These are phyloP conservation scores for Rosa persica DNA, from an alignment of 306 rosid genomes.

Conservation along the genomic window DNA sequence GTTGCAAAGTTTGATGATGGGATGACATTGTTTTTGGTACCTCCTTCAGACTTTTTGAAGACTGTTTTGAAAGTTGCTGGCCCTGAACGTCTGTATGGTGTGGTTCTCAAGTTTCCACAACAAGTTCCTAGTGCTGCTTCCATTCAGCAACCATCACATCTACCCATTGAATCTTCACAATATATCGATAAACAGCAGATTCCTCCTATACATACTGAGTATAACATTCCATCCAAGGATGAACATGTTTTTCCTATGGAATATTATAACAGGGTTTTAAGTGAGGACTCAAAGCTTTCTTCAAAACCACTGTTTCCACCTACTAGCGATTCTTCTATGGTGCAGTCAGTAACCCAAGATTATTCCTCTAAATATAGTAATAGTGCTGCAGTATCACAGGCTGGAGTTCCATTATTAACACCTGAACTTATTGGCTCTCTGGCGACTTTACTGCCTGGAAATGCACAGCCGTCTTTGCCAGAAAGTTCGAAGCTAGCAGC, in stretches of 20 bases:
- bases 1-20: slow-evolving; percentile 92
- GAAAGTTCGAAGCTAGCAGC: slow-evolving; percentile 55
- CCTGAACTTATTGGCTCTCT: slow-evolving; percentile 96
- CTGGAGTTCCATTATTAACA: slow-evolving; percentile 76
- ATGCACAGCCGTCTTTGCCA: slow-evolving; percentile 52
- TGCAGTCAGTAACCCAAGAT: slow-evolving; percentile 56
- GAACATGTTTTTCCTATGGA: slow-evolving; percentile 60
- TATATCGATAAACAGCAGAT: slow-evolving; percentile 62
- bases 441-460: slow-evolving; percentile 72
- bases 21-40: slow-evolving; percentile 90
- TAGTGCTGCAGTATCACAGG: slow-evolving; percentile 56
- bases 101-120: slow-evolving; percentile 89
- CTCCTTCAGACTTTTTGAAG: slow-evolving; percentile 93
- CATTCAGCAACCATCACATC: slow-evolving; percentile 50
- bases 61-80: slow-evolving; percentile 83
- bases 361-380: slow-evolving; percentile 41
- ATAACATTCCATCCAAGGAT: slow-evolving; percentile 54
- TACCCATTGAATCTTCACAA: slow-evolving; percentile 58
- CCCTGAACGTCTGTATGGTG: slow-evolving; percentile 96
- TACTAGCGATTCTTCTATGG: slow-evolving; percentile 45
- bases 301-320: slow-evolving; percentile 48
- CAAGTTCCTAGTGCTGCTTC: slow-evolving; percentile 46
- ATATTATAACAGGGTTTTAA: slow-evolving; percentile 53
- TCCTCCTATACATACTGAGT: slow-evolving; percentile 58
- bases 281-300: slow-evolving; percentile 64